A percentile compares a stretch with the other conserved stretches of the same genome.
phyloP scores from a whole-genome alignment of 2,329 filamentous ascomycete genomes.

The Teratosphaeria viscida region DNA sequence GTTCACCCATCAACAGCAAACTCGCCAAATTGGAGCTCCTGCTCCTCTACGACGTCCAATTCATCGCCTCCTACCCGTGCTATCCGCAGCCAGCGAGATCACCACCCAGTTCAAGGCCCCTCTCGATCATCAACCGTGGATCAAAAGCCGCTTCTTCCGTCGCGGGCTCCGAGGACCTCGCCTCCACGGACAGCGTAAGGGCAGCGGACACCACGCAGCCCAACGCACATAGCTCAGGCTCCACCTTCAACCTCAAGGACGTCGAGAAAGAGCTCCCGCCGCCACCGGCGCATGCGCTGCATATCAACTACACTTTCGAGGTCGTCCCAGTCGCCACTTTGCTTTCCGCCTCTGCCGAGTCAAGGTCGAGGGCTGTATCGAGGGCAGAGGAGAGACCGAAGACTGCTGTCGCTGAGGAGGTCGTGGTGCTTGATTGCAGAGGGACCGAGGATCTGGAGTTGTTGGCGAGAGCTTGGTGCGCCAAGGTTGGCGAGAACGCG shows the following conservation, averaged over 20 bases:
- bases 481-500: slow-evolving; percentile 64
- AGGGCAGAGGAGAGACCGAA: slow-evolving; percentile 1
- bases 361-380: slow-evolving; percentile 6
- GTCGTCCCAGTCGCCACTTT: slow-evolving; percentile 24
- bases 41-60: slow-evolving; percentile 42
- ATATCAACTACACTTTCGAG: slow-evolving; percentile 28
- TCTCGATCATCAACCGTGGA: not conserved
- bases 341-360: slow-evolving; percentile 4
- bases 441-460: slow-evolving; percentile 58
- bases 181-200: not conserved
- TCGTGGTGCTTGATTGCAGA: slow-evolving; percentile 39
- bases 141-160: not conserved
- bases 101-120: not conserved
- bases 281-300: slow-evolving; percentile 29
- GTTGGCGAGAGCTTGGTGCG: slow-evolving; percentile 61
- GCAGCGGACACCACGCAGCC: not conserved
- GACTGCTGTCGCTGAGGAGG: slow-evolving; percentile 18
- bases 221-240: not conserved
- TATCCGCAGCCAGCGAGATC: slow-evolving; percentile 5
- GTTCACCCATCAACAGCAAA: slow-evolving; percentile 11
- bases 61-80: slow-evolving; percentile 46
- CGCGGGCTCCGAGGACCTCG: not conserved
- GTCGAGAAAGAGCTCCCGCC: slow-evolving; percentile 29
- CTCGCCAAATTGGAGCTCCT: slow-evolving; percentile 22
- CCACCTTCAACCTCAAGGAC: not conserved